Base-by-base conservation (phyloP, 2,329 filamentous ascomycete species). In the Penicillium verrucosum region DNA sequence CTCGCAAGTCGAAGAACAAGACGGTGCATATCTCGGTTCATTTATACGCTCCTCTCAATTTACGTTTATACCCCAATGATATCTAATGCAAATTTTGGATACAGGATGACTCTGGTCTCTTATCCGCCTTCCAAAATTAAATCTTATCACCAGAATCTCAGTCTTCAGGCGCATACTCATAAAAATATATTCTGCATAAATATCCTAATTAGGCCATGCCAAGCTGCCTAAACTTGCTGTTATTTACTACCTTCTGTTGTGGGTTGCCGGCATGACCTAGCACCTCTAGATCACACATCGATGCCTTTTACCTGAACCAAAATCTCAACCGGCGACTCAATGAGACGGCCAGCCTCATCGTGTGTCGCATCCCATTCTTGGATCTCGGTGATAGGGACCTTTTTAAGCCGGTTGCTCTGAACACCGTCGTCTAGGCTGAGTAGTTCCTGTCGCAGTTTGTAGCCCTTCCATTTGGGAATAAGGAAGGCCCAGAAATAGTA, bases 401-500 rank as follows among this genome's bases (percentile, higher is more conserved):
- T 83, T 21, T 84, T 73, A 4, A 88, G 62, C 14, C 68, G 66
- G 61, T 83, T 78, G 1, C 75, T 78, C 46, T 75, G 70, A 3
- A 76, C 79, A 4, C 76, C 75, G 32, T 78, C 77, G 6, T 80
- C 81, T 12, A 85, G 69, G 0, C 76, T 69, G 1, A 85, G 47
- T 1, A 85, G 68, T 44, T 85, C 80, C 9, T 84, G 80, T 0
- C 84, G 78, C 32, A 86, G 78, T 8, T 70, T 63, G 60, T 87
- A 88, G 0, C 76, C 72, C 14, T 75, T 73, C 65, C 75, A 77
- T 29, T 74, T 78, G 0, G 85, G 85, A 0, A 87, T 58, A 1
- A 81, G 25, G 48, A 80, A 76, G 59, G 86, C 81, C 82, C 84
- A 87, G 7, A 80, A 47, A 5, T 76, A 70, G 61, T 87, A 87